Conservation (phyloP, 2,329 filamentous ascomycete species). For the Dactylonectria estremocensis region DNA sequence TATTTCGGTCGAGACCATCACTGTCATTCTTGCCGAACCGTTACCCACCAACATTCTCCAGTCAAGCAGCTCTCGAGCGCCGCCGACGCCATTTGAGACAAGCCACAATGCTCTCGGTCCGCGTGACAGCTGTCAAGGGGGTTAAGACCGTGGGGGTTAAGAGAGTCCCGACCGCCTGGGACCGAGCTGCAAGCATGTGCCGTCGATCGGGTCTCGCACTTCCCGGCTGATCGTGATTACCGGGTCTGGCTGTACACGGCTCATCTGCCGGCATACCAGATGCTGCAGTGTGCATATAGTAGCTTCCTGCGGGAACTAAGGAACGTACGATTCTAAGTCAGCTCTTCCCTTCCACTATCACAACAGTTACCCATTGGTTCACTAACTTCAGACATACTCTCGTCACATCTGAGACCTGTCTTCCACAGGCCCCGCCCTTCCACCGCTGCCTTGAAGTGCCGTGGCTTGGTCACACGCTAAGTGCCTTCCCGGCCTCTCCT, state of each 20-base stretch:
- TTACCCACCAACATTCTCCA: neutral
- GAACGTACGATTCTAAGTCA: constrained; percentile 23
- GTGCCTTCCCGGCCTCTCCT: neutral
- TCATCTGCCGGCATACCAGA: constrained; percentile 18
- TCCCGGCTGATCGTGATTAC: constrained; percentile 5
- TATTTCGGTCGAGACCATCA: neutral
- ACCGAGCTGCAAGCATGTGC: constrained; percentile 16
- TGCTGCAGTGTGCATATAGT: constrained; percentile 13
- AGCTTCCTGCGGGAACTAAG: constrained; percentile 8
- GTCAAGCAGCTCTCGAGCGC: neutral
- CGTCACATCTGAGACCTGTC: constrained; percentile 9
- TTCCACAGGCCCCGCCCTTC: neutral
- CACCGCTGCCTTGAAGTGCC: neutral
- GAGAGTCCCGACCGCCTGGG: constrained; percentile 23
- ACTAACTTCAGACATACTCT: constrained; percentile 7
- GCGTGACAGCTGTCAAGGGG: constrained; percentile 10
- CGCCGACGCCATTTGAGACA: neutral
- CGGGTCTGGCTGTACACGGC: neutral
- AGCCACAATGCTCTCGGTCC: neutral
- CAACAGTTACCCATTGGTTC: neutral
- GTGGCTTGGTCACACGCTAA: neutral
- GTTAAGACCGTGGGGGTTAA: constrained; percentile 6
- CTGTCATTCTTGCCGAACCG: neutral
- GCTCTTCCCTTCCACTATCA: constrained; percentile 9
- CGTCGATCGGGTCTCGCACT: constrained; percentile 22